Conservation (phyloP, 257 asterid species). For the Petrea volubilis region DNA sequence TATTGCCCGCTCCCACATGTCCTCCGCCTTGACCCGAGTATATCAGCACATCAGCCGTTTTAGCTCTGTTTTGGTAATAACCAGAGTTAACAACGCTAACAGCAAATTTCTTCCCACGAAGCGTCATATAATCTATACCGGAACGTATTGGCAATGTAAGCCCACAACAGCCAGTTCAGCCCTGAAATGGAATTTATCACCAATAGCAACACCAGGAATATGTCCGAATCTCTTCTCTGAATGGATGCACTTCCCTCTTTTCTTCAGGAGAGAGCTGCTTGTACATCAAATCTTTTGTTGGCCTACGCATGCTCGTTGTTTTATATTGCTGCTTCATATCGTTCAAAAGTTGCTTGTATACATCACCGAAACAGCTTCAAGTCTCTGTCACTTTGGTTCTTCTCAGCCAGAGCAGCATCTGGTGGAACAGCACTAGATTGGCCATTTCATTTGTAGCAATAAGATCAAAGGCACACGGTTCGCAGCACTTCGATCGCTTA, state of each 20-base stretch:
- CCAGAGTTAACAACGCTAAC: conserved; percentile 43
- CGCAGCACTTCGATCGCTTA: background rate
- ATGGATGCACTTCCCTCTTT: conserved; percentile 25
- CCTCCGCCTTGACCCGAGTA: conserved; percentile 51
- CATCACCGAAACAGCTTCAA: conserved; percentile 21
- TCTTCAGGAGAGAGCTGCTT: conserved; percentile 25
- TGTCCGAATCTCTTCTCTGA: conserved; percentile 26
- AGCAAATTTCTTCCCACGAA: conserved; percentile 14
- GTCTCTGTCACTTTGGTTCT: conserved; percentile 23
- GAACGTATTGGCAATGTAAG: conserved; percentile 26
- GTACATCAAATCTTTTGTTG: background rate
- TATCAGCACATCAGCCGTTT: conserved; percentile 26
- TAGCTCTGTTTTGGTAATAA: conserved; percentile 28
- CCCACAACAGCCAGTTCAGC: conserved; percentile 38
- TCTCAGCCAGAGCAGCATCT: background rate
- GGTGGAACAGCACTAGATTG: background rate
- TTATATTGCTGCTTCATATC: conserved; percentile 16
- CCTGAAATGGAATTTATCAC: conserved; percentile 36
- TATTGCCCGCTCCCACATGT: background rate
- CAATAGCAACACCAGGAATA: conserved; percentile 37
- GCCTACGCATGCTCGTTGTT: background rate
- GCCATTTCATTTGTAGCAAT: too few species aligned
- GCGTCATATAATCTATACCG: conserved; percentile 33
- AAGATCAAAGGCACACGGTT: too few species aligned
- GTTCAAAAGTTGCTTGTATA: background rate